Base-by-base conservation (phyloP, 2,329 filamentous ascomycete species). In the Teratosphaeria zuluensis region DNA sequence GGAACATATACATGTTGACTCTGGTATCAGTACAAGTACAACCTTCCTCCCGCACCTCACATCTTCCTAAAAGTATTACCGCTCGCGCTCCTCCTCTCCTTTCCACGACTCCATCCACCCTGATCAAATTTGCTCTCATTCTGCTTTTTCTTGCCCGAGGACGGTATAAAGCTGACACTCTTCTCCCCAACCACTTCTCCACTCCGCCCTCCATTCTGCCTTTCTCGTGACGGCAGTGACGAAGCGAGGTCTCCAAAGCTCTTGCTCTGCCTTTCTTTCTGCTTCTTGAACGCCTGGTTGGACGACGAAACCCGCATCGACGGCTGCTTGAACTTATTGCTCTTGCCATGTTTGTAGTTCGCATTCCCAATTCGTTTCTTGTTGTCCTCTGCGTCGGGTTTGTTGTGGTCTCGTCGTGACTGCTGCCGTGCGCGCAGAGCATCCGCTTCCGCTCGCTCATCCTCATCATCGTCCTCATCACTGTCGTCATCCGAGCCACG, bases 121-220 rank as follows among this genome's bases (percentile, higher is more conserved):
- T 72, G 42, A 6, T 48, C 42, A 48, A 48, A 19, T 21, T 48
- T 70, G 30, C 71, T 70, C 12, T 61, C 57, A 14, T 54, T 53
- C 57, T 59, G 58, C 59, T 69, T 74, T 68, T 72, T 73, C 66
- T 79, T 56, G 6, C 62, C 79, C 72, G 69, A 78, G 62, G 81
- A 78, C 8, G 88, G 88, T 59, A 85, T 80, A 72, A 92, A 92
- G n/a, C 85, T 87, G 62, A 92, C 80, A 66, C 86, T 81, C 66
- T 85, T 82, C 66, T 81, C 80, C 8, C 80, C 80, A 5, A 80
- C 75, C 0, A 77, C 75, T 28, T 66, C 66, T n/a, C 64, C 61
- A 42, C 56, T 31, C 6, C 59, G 58, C 0, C 63, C 71, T 5
- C 68, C 70, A 1, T 16, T 59, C 48, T 66, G 16, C 59, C 66